Base-by-base conservation (phyloP, 495 filamentous ascomycete species). In the Tuber magnatum region DNA sequence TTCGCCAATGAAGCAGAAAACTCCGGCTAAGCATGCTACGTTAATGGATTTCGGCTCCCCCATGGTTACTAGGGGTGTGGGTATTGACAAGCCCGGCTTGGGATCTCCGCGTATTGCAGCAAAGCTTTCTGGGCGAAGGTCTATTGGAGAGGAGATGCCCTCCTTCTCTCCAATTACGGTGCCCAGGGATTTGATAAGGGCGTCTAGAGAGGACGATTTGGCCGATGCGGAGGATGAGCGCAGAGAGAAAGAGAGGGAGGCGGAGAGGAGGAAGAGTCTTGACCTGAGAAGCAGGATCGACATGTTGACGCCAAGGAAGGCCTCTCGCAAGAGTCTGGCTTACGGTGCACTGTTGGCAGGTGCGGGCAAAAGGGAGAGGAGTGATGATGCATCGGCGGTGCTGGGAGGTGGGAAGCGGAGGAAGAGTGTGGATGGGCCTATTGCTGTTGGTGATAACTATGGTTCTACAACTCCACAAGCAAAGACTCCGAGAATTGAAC, bases 61-160 rank as follows among this genome's bases (percentile, higher is more conserved):
- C 39, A 44, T n/a, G 24, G 24, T 44, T 22, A 76, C 73, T 28
- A 71, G 42, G 10, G 93, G 92, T 6, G 81, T 94, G 75, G 93
- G 92, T 18, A 89, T 90, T 78, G 92, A 94, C 78, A 89, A 88
- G 75, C 85, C 88, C 77, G 92, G 92, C 7, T 88, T 95, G 71
- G 93, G 93, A 35, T 96, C 93, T 6, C 93, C 93, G 12, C 88
- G 87, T 24, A 88, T 96, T 46, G 88, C 91, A 22, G 91, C 88
- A 38, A 87, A 93, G 39, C 87, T 95, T 46, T 91, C 93, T 69
- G 88, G 89, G 71, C 88, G 93, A 68, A 87, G 85, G 65, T 93
- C 91, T 10, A 90, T 96, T 74, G 88, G 89, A 41, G 90, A 94
- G 71, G 85, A 86, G 24, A 88, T 91, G 18, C 84, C 85, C 7